These are phyloP conservation scores for Vitis amurensis DNA, from an alignment of 164 flowering plant genomes.

Conservation along the genomic window DNA sequence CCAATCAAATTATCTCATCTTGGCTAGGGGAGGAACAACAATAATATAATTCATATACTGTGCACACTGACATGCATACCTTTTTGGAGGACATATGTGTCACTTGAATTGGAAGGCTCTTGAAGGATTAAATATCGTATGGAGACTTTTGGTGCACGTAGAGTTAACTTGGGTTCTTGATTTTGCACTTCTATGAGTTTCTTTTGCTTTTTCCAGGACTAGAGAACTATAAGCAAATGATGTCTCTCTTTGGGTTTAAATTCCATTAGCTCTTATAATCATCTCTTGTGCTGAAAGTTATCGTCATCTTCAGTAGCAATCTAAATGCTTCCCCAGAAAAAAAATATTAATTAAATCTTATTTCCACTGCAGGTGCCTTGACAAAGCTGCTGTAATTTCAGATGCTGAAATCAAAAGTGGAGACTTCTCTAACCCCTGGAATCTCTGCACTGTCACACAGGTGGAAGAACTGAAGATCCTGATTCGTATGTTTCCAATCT, in stretches of 20 bases:
- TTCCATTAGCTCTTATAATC: not conserved
- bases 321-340: not conserved
- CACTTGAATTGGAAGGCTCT: too few relatives aligned
- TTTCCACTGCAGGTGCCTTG: constrained; percentile 56
- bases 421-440: constrained; percentile 65
- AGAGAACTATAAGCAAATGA: not conserved
- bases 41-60: too few relatives aligned
- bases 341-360: not conserved
- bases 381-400: constrained; percentile 70
- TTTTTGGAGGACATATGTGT: too few relatives aligned
- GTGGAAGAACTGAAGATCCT: constrained; percentile 85
- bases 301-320: not conserved
- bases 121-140: too few relatives aligned
- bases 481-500: constrained; percentile 87
- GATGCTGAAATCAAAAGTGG: constrained; percentile 53
- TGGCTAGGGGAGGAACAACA: too few relatives aligned
- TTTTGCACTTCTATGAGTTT: too few relatives aligned
- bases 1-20: too few relatives aligned
- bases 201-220: not conserved
- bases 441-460: constrained; percentile 82
- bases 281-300: not conserved
- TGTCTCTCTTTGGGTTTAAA: not conserved
- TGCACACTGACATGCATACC: too few relatives aligned
- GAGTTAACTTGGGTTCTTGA: too few relatives aligned
- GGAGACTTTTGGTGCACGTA: too few relatives aligned